These are phyloP conservation scores for Lepraria neglecta DNA, from an alignment of 495 filamentous ascomycete species.

Conservation along the genomic window DNA sequence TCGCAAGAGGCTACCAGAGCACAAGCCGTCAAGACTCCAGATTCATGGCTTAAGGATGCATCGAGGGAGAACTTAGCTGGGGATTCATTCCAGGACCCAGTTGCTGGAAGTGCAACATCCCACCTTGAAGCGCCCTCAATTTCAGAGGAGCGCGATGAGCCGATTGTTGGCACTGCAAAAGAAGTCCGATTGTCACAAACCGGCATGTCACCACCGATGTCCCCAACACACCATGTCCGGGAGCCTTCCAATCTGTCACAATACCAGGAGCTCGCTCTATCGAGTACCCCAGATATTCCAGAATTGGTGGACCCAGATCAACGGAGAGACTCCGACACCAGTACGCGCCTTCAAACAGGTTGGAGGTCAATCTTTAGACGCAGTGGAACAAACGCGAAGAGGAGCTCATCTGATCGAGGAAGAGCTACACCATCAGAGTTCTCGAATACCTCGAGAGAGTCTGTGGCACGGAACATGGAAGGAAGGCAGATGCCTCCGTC, in stretches of 20 bases:
- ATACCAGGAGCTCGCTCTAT: slow-evolving; percentile 42
- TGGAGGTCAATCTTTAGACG: slow-evolving; percentile 73
- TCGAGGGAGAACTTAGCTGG: slow-evolving; percentile 22
- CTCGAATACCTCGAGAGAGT: slow-evolving; percentile 83
- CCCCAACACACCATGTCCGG: slow-evolving; percentile 47
- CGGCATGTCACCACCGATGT: slow-evolving; percentile 51
- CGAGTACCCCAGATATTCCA: slow-evolving; percentile 44
- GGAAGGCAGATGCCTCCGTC: slow-evolving; percentile 37
- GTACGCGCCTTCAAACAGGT: slow-evolving; percentile 38
- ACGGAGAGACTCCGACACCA: slow-evolving; percentile 45
- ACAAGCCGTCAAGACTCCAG: slow-evolving; percentile 27
- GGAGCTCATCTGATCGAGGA: slow-evolving; percentile 51
- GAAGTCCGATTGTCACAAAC: slow-evolving; percentile 47
- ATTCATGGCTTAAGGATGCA: slow-evolving; percentile 27
- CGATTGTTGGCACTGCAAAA: slow-evolving; percentile 41
- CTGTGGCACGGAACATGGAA: slow-evolving; percentile 46
- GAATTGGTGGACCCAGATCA: slow-evolving; percentile 35
- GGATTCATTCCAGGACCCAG: slow-evolving; percentile 27
- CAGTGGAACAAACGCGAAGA: slow-evolving; percentile 51
- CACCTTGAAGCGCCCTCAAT: slow-evolving; percentile 32
- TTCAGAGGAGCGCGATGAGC: slow-evolving; percentile 36
- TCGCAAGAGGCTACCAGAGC: slow-evolving; percentile 19
- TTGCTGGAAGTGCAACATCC: slow-evolving; percentile 27
- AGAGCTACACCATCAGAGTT: slow-evolving; percentile 50
- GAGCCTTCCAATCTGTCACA: slow-evolving; percentile 51